Conservation (phyloP, 352 stramenopile genomes). For the Pythium insidiosum region DNA sequence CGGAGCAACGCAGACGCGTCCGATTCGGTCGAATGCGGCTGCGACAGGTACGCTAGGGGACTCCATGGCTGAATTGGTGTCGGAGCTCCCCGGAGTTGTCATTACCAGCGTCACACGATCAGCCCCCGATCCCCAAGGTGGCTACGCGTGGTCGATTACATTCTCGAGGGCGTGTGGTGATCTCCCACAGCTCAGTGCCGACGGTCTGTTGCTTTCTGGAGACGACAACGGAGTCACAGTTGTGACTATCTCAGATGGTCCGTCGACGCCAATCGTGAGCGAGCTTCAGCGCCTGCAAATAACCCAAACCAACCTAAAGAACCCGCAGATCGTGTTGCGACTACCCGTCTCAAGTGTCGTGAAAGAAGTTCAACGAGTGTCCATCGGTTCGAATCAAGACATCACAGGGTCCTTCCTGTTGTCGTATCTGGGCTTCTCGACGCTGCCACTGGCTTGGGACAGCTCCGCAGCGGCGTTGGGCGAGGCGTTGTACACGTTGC, state of each 20-base stretch:
- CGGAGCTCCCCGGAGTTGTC: conserved; percentile 10
- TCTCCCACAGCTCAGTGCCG: conserved; percentile 15
- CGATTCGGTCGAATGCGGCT: conserved; percentile 24
- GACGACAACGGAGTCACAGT: conserved; percentile 17
- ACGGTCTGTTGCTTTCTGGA: conserved; percentile 12
- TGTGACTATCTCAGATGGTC: conserved; percentile 16
- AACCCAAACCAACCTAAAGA: conserved; percentile 7
- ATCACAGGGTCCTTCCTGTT: conserved; percentile 20
- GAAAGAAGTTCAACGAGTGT: conserved; percentile 22
- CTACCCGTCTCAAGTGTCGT: conserved; percentile 9
- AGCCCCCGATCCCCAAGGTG: conserved; percentile 21
- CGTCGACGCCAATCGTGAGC: conserved; percentile 3
- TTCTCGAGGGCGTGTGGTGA: conserved; percentile 24
- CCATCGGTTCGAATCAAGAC: conserved; percentile 9
- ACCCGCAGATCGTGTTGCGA: conserved; percentile 7
- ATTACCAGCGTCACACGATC: conserved; percentile 19
- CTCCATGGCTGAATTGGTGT: conserved; percentile 21
- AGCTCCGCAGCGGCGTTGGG: conserved; percentile 6
- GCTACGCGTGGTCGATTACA: conserved; percentile 31
- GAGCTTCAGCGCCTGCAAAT: conserved; percentile 15
- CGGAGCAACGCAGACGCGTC: conserved; percentile 1
- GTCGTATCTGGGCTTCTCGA: conserved; percentile 14
- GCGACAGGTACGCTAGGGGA: conserved; percentile 8
- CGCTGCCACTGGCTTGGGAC: conserved; percentile 12
- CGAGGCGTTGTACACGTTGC: conserved; percentile 11